phyloP scores from a whole-genome alignment of 148 eudicot genomes.

The Diospyros lotus region DNA sequence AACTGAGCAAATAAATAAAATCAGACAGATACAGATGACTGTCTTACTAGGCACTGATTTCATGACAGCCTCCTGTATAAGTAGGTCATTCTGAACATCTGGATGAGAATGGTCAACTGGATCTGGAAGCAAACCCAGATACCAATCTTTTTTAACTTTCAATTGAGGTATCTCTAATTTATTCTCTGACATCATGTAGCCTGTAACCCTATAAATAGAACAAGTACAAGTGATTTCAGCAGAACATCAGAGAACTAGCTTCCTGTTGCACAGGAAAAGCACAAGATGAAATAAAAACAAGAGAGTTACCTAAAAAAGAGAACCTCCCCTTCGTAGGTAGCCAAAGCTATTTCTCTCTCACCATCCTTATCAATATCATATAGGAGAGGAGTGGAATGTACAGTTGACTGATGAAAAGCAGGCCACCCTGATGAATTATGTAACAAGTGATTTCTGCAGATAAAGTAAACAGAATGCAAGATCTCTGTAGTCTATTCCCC shows the following conservation, averaged over 20 bases:
- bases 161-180: slow-evolving; percentile 86
- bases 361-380: slow-evolving; percentile 99
- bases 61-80: slow-evolving; percentile 63
- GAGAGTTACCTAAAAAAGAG: slow-evolving; percentile 78
- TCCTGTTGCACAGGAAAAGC: neutral
- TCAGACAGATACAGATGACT: slow-evolving; percentile 3
- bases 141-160: slow-evolving; percentile 81
- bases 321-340: slow-evolving; percentile 93
- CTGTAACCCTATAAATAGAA: slow-evolving; percentile 61
- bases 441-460: slow-evolving; percentile 5
- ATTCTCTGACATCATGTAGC: slow-evolving; percentile 84
- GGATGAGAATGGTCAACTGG: slow-evolving; percentile 98
- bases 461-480: neutral
- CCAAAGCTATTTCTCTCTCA: slow-evolving; percentile 90
- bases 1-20: neutral
- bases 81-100: slow-evolving; percentile 81
- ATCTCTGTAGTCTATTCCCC: neutral
- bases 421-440: slow-evolving; percentile 78
- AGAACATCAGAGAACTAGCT: neutral
- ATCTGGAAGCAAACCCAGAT: slow-evolving; percentile 68
- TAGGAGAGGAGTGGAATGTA: slow-evolving; percentile 93
- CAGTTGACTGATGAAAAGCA: slow-evolving; percentile 97
- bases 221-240: slow-evolving; percentile 3
- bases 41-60: slow-evolving; percentile 56
- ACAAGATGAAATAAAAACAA: neutral